Evolutionary conservation across 2,329 filamentous ascomycete genomes (phyloP), one percentile per base, ranked within the genome.

Genomic region (Cordyceps javanica): DNA sequence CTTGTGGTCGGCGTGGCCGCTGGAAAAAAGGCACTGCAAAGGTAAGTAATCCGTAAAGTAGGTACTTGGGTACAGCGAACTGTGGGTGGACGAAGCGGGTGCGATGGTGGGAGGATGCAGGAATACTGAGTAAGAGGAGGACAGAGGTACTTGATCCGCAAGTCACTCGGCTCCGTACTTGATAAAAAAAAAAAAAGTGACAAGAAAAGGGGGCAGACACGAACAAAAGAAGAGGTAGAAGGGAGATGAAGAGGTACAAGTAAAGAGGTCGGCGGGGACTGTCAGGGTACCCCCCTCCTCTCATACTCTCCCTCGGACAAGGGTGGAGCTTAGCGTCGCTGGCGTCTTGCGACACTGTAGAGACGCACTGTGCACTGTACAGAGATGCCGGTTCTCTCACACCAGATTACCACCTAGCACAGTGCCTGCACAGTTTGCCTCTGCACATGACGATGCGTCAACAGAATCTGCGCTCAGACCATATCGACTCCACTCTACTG

Each of bases 91-190:
- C 26, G 16, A 6, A 42, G 36, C 19, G 50, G 50, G 26, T 7
- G 21, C 21, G 66, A 65, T 60, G 62, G 60, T 60, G 61, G n/a
- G 62, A 62, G 65, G 63, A 30, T 62, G 55, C 28, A 51, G 53
- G 45, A 68, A 30, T n/a, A n/a, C n/a, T n/a, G n/a, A n/a, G n/a
- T n/a, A n/a, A n/a, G n/a, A n/a, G n/a, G n/a, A n/a, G n/a, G n/a
- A n/a, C n/a, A n/a, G 50, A 53, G 49, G 73, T 75, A 76, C 73
- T 67, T 75, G 64, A 59, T 65, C 63, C 64, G 62, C 67, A 76
- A 72, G 73, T 75, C 75, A 71, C 71, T 74, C 67, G n/a, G n/a
- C n/a, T n/a, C n/a, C n/a, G n/a, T n/a, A n/a, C n/a, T n/a, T n/a
- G n/a, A n/a, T n/a, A n/a, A n/a, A n/a, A n/a, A n/a, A n/a, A n/a